phyloP scores from a whole-genome alignment of 202 grass and related monocot genomes.

The Bolboschoenoplectus hybrid region DNA sequence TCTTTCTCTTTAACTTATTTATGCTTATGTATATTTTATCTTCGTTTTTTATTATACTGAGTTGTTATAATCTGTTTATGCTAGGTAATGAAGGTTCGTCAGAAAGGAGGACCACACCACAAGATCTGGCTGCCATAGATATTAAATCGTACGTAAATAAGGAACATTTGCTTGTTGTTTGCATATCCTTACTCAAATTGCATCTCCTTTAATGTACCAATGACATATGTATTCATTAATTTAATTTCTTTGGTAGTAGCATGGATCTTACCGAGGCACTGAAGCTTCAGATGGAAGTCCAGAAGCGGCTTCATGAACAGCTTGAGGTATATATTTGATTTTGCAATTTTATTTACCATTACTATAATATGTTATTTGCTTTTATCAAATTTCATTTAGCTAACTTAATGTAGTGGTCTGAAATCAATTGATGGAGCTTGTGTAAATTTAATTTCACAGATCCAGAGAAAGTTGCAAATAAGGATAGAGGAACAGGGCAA shows the following conservation, averaged over 20 bases:
- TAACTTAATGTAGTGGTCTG: conserved; percentile 26
- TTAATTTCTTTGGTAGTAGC: conserved; percentile 61
- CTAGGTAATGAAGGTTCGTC: conserved; percentile 57
- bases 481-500: conserved; percentile 84
- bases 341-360: conserved; percentile 12
- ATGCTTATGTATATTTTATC: conserved; percentile 28
- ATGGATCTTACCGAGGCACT: conserved; percentile 92
- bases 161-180: not conserved
- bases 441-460: conserved; percentile 51
- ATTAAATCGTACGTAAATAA: conserved; percentile 73
- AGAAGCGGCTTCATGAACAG: conserved; percentile 97
- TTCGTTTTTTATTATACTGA: conserved; percentile 34
- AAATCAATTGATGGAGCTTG: conserved; percentile 33
- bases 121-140: conserved; percentile 61
- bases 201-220: not conserved
- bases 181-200: not conserved
- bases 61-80: conserved; percentile 11
- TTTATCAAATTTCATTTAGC: conserved; percentile 29
- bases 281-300: conserved; percentile 96
- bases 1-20: conserved; percentile 20
- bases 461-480: conserved; percentile 74
- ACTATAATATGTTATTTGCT: conserved; percentile 26
- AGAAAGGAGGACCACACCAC: conserved; percentile 50
- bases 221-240: not conserved
- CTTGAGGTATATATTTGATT: conserved; percentile 64